Conservation (phyloP, 148 eudicot genomes). For the Rhododendron griersonianum region DNA sequence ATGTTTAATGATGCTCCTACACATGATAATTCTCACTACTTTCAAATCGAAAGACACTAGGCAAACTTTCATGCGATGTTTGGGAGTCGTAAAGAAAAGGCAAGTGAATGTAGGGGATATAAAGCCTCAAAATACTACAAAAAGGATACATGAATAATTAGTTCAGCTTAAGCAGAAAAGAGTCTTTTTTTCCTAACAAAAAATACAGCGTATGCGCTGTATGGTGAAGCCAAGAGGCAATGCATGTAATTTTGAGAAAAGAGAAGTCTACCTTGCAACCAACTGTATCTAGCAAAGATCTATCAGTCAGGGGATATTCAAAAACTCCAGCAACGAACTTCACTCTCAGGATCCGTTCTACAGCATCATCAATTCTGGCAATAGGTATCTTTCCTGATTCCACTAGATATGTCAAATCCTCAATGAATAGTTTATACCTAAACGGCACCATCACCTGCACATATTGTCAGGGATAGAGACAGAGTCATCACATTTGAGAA, state of each 20-base stretch:
- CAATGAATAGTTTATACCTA: conserved; percentile 51
- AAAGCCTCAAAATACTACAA: background rate
- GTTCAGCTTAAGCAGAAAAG: background rate
- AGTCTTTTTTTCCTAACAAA: background rate
- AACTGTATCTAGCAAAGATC: conserved; percentile 66
- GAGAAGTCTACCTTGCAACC: conserved; percentile 72
- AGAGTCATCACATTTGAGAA: background rate
- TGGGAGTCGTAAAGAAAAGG: background rate
- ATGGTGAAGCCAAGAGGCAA: background rate
- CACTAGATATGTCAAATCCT: conserved; percentile 62
- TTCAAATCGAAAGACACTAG: background rate
- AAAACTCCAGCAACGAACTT: conserved; percentile 85
- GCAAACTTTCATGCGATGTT: background rate
- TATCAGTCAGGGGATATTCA: conserved; percentile 72
- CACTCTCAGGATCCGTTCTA: conserved; percentile 80
- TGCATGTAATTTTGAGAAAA: background rate
- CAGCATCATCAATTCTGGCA: conserved; percentile 90
- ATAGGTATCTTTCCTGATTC: conserved; percentile 69
- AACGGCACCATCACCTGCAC: conserved; percentile 87
- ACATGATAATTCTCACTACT: background rate
- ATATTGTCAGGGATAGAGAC: background rate
- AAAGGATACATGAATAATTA: background rate
- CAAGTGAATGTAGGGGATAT: background rate
- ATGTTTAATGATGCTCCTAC: background rate
- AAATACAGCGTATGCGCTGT: background rate